Evolutionary conservation across 2,329 filamentous ascomycete genomes (phyloP).

Genomic region (Xylaria sp.): DNA sequence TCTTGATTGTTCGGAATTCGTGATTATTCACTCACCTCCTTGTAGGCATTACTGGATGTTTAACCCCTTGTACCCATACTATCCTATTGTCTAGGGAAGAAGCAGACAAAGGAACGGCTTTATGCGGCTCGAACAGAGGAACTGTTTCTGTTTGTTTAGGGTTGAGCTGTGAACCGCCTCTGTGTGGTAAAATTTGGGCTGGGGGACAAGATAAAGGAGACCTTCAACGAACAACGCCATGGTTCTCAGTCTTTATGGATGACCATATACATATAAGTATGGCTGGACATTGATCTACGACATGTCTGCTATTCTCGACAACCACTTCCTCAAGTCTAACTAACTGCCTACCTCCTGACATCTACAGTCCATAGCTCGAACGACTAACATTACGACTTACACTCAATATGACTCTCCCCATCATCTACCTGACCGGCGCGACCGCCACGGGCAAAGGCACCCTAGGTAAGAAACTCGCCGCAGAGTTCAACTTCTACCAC

Average conservation of each 20-base stretch:
- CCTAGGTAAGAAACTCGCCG: slow-evolving; percentile 10
- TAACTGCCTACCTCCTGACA: background rate
- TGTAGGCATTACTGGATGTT: too few species aligned
- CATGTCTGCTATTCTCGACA: background rate
- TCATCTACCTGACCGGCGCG: slow-evolving; percentile 17
- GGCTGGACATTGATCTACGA: background rate
- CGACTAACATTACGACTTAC: background rate
- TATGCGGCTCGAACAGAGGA: too few species aligned
- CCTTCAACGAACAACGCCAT: background rate
- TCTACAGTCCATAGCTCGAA: background rate
- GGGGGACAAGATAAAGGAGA: too few species aligned
- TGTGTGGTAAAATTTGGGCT: too few species aligned
- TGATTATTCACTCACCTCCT: too few species aligned
- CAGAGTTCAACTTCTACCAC: slow-evolving; percentile 13
- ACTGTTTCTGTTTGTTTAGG: too few species aligned
- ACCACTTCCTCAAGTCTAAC: background rate
- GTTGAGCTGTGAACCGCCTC: too few species aligned
- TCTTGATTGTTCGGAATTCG: too few species aligned
- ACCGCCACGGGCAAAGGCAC: slow-evolving; percentile 14
- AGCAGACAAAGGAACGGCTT: too few species aligned
- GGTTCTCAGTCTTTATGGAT: background rate
- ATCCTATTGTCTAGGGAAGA: too few species aligned
- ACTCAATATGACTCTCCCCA: slow-evolving; percentile 5
- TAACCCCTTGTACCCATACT: too few species aligned
- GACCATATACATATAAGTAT: background rate